Percentiles rank a stretch among this genome's conserved stretches.
Evolutionary conservation across 169 alveolate genomes (phyloP).

Genomic region (Plasmodium reichenowi): DNA sequence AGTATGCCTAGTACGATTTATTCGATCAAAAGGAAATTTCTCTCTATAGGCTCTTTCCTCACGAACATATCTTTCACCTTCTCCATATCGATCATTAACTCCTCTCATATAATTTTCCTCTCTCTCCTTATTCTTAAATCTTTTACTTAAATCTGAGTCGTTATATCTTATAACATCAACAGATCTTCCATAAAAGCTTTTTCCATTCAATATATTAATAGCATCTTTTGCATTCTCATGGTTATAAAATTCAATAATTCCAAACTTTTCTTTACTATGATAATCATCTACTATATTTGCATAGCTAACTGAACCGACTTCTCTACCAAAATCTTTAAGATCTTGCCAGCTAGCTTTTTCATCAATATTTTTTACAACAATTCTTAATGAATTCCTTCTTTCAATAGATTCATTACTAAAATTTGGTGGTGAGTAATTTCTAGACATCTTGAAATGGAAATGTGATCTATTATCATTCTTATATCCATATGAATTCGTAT

Average conservation of each 20-base stretch:
- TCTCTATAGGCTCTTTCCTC: not conserved
- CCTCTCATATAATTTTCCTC: not conserved
- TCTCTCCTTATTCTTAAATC: constrained; percentile 9
- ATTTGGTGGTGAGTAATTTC: constrained; percentile 66
- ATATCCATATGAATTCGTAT: constrained; percentile 64
- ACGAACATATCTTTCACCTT: not conserved
- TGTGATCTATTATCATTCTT: constrained; percentile 42
- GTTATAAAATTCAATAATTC: constrained; percentile 86
- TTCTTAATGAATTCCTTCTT: constrained; percentile 78
- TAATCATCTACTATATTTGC: constrained; percentile 86
- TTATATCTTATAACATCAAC: constrained; percentile 75
- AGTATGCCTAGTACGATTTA: not conserved
- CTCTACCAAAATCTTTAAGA: constrained; percentile 89
- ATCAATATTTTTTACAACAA: constrained; percentile 85
- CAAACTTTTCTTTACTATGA: constrained; percentile 76
- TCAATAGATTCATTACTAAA: constrained; percentile 71
- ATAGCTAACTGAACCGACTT: constrained; percentile 89
- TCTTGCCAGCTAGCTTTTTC: constrained; percentile 91
- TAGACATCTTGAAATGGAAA: constrained; percentile 22
- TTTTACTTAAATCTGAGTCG: constrained; percentile 9
- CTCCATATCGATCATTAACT: constrained; percentile 2
- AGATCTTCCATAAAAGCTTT: constrained; percentile 77
- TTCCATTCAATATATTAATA: constrained; percentile 82
- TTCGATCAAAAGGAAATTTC: not conserved
- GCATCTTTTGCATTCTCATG: constrained; percentile 85